Conservation (phyloP, 1,284 basidiomycete genomes). For the Mycosarcoma mackinlayi region DNA sequence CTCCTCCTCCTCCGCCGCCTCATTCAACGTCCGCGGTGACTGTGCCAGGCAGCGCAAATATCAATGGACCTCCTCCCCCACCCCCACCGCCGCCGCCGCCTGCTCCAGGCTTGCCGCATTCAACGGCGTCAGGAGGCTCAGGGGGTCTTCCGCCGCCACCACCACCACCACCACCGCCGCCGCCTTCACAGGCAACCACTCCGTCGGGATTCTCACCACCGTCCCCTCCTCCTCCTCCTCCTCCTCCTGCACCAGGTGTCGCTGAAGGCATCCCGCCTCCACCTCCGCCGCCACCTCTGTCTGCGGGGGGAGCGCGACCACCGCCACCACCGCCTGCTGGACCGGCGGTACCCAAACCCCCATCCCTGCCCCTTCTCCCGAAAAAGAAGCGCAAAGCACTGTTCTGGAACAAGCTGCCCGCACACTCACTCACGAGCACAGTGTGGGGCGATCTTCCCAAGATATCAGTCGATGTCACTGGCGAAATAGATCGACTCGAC, state of each 20-base stretch:
- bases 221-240: slow-evolving; percentile 40
- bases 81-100: slow-evolving; percentile 42
- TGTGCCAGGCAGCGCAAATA: not conserved
- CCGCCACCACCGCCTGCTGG: slow-evolving; percentile 35
- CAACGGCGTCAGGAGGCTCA: not conserved
- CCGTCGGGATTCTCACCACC: not conserved
- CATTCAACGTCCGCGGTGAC: slow-evolving; percentile 14
- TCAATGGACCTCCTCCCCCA: slow-evolving; percentile 17
- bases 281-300: slow-evolving; percentile 15
- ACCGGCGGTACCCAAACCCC: slow-evolving; percentile 28
- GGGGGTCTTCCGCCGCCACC: slow-evolving; percentile 11
- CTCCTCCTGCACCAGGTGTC: slow-evolving; percentile 27
- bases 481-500: slow-evolving; percentile 71
- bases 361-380: slow-evolving; percentile 65
- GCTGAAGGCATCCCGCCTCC: slow-evolving; percentile 12
- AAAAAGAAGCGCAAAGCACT: slow-evolving; percentile 77
- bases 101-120: slow-evolving; percentile 8
- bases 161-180: slow-evolving; percentile 37
- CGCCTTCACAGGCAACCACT: slow-evolving; percentile 5
- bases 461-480: slow-evolving; percentile 71
- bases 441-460: slow-evolving; percentile 78
- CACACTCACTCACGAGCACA: slow-evolving; percentile 71
- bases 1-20: slow-evolving; percentile 14
- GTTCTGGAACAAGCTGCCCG: slow-evolving; percentile 85
- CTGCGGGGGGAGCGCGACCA: slow-evolving; percentile 6